Evolutionary conservation across 2,329 filamentous ascomycete genomes (phyloP), one percentile per base, ranked within the genome.

Genomic region (Cladosporium austrohemisphaericum): DNA sequence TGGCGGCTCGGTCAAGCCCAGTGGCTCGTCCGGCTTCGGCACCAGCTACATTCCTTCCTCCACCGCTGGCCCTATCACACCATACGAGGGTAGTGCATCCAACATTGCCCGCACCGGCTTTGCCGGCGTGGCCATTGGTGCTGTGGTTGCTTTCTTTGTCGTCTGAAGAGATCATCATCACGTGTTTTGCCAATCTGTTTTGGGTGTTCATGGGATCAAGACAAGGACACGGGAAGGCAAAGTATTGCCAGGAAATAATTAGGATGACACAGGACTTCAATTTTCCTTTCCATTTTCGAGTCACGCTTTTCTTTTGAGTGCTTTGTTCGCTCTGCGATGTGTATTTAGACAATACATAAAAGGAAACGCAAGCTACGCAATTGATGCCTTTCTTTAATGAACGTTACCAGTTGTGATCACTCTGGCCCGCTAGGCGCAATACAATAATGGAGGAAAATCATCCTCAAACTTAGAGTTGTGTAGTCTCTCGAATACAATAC

Each of bases 21-120:
- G 31, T 28, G 32, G 43, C 43, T 46, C 43, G 2, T 26, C 29
- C 28, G 43, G 43, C 35, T 58, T 52, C 44, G 56, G 55, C 20
- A 58, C 57, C 32, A 51, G 44, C 37, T 54, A 37, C 40, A 36
- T 51, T 14, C 41, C 54, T 7, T 50, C 51, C 19, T 49, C 52
- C 5, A 51, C 55, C 29, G 33, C 51, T 31, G 50, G 41, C 48
- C 51, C 57, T 7, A 43, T 57, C 37, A 20, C 52, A 11, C 56
- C 52, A 11, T 62, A 55, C 55, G 57, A 52, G 35, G 57, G 57
- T 16, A 56, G 52, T 37, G 60, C 51, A 38, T 52, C 55, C 11
- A n/a, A n/a, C n/a, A 49, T 57, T 23, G 50, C 52, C 14, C 56
- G 53, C 16, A 45, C 41, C 19, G 53, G 53, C 19, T 20, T 57